Conservation (phyloP, 2,329 filamentous ascomycete genomes). For the Pseudogymnoascus sp. region DNA sequence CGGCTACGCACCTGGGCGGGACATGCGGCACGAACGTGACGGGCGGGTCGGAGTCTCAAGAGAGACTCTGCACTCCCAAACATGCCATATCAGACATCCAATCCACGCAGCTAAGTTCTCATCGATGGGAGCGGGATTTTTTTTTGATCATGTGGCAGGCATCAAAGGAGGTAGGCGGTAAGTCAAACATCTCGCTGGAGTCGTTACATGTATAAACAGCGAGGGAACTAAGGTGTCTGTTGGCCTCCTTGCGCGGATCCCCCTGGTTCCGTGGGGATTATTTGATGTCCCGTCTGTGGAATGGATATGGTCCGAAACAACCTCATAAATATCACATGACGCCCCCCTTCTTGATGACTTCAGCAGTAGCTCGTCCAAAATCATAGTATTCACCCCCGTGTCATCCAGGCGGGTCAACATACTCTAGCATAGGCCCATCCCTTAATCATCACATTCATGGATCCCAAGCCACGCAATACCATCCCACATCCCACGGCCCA, state of each 20-base stretch:
- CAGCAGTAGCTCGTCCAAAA: not conserved
- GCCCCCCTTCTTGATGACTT: not conserved
- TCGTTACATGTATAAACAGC: not conserved
- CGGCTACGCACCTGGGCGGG: not conserved
- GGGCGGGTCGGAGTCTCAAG: not conserved
- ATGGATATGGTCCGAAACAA: not conserved
- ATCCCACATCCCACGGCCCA: not conserved
- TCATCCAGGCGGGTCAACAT: not conserved
- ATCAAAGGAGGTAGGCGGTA: not conserved
- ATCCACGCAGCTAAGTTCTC: not conserved
- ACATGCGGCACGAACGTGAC: slow-evolving; percentile 4
- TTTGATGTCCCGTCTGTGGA: not conserved
- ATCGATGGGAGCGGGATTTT: not conserved
- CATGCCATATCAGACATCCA: not conserved
- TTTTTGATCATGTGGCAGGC: not conserved
- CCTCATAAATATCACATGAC: not conserved
- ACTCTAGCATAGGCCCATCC: not conserved
- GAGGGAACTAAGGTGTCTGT: not conserved
- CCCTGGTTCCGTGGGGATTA: not conserved
- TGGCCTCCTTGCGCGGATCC: not conserved
- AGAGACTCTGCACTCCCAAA: not conserved
- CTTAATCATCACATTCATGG: not conserved
- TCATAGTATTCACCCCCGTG: not conserved
- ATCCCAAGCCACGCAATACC: not conserved
- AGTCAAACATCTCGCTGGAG: not conserved